Base-by-base conservation (phyloP, 202 grass and related monocot genomes). In the Cymbopogon flexuosus region DNA sequence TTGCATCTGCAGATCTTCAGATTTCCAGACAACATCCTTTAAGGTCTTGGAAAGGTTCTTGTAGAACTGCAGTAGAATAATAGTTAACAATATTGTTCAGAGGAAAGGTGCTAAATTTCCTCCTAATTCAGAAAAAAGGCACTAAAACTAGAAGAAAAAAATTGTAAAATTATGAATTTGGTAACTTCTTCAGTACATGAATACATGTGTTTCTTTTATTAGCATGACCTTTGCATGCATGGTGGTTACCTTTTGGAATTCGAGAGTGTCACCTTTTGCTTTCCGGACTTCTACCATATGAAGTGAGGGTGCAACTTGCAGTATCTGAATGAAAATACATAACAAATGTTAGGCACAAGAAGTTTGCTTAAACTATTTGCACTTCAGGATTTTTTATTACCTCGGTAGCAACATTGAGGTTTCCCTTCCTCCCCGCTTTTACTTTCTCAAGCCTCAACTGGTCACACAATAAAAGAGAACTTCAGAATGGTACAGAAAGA, bases 11-110 rank as follows among this genome's bases (percentile, higher is more conserved):
- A 57, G 51, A 77, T 91, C 89, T 0, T 94, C 87, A 1, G 89
- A 89, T 89, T 87, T 89, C 89, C 92, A 94, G 23, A 94, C 92
- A 46, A 94, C 89, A 10, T 94, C 92, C 79, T 91, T 94, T 37
- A 94, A 75, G 65, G 89, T 91, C 66, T 76, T 91, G 36, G 89
- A 91, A 62, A 94, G 92, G 47, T 87, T 94, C 81, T 87, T 94
- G 71, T 85, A 94, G 29, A 94, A 94, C 92, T 94, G 89, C 59
- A 83, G 5, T 35, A 58, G 71, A 45, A 14, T 72, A 6, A 37
- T n/a, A 46, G 27, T 31, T 31, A 45, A 31, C 29, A 56, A 61
- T 23, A 35, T 10, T 72, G 36, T 22, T 37, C 16, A 27, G 22
- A 60, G 57, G 4, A 60, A 60, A 60, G 21, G 57, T 60, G 9